A percentile compares a stretch with the other conserved stretches of the same genome.
Conservation (phyloP, 257 asterid species). For the Solanum chmielewskii region DNA sequence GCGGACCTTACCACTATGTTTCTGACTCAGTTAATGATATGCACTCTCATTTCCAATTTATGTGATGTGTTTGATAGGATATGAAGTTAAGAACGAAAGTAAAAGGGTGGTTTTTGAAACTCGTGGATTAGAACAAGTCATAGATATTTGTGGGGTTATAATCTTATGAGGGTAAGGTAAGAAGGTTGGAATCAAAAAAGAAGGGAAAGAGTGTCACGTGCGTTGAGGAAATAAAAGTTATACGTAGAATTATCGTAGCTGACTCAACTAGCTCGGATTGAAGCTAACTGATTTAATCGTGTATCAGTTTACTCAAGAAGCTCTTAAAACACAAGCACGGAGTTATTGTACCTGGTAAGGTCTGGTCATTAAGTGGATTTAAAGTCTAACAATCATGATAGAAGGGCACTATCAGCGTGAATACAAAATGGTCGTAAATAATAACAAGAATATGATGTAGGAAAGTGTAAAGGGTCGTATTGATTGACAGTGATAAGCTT, state of each 20-base stretch:
- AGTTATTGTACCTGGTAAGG: background rate
- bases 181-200: background rate
- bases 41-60: background rate
- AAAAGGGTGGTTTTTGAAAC: background rate
- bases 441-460: background rate
- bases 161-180: background rate
- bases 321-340: background rate
- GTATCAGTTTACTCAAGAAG: background rate
- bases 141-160: background rate
- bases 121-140: background rate
- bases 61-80: background rate
- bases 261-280: background rate
- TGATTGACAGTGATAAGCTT: background rate
- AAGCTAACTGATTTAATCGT: background rate
- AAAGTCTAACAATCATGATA: background rate
- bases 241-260: background rate
- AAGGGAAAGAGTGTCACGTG: background rate
- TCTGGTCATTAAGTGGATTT: background rate
- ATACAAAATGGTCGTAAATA: background rate
- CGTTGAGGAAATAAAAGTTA: background rate
- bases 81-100: background rate
- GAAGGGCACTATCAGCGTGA: background rate
- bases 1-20: background rate
- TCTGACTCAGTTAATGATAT: background rate
- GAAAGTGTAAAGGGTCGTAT: background rate